These are phyloP conservation scores for Elongisporangium anandrum DNA, from an alignment of 352 stramenopile species.

Conservation along the genomic window DNA sequence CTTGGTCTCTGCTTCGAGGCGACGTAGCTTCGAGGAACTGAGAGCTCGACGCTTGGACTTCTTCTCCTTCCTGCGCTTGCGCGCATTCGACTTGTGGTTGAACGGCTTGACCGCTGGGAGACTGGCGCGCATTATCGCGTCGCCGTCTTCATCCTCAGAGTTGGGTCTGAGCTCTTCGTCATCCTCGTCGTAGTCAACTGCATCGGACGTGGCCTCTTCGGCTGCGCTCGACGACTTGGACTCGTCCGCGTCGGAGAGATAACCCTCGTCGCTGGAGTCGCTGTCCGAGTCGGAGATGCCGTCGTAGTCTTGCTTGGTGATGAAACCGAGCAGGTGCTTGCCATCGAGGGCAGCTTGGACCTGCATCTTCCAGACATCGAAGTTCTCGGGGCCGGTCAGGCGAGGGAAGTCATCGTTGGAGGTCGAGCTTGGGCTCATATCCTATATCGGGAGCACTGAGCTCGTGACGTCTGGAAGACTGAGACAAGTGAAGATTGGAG, in stretches of 20 bases:
- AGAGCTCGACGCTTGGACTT: background rate
- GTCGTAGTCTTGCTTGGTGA: slow-evolving; percentile 11
- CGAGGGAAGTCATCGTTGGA: slow-evolving; percentile 12
- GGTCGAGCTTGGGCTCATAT: slow-evolving; percentile 14
- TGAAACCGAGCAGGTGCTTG: slow-evolving; percentile 12
- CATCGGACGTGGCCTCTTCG: slow-evolving; percentile 2
- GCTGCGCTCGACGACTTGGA: background rate
- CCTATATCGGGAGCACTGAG: slow-evolving; percentile 3
- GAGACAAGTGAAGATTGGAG: too few species aligned
- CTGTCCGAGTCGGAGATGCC: background rate
- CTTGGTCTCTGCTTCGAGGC: slow-evolving; percentile 13
- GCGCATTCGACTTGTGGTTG: background rate
- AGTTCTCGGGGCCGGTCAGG: slow-evolving; percentile 7
- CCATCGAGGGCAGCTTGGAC: slow-evolving; percentile 6
- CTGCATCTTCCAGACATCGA: slow-evolving; percentile 9
- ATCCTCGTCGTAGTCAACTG: slow-evolving; percentile 7
- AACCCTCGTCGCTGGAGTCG: background rate
- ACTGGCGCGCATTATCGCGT: too few species aligned
- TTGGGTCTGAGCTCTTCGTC: slow-evolving; percentile 1
- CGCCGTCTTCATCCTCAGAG: background rate
- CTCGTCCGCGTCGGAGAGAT: slow-evolving; percentile 4
- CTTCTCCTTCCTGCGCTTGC: slow-evolving; percentile 2
- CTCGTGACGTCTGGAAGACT: too few species aligned
- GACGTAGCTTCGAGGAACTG: slow-evolving; percentile 1
- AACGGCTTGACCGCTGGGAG: too few species aligned